These are phyloP conservation scores for Orobanche coerulescens DNA, from an alignment of 257 asterid species.

Conservation along the genomic window DNA sequence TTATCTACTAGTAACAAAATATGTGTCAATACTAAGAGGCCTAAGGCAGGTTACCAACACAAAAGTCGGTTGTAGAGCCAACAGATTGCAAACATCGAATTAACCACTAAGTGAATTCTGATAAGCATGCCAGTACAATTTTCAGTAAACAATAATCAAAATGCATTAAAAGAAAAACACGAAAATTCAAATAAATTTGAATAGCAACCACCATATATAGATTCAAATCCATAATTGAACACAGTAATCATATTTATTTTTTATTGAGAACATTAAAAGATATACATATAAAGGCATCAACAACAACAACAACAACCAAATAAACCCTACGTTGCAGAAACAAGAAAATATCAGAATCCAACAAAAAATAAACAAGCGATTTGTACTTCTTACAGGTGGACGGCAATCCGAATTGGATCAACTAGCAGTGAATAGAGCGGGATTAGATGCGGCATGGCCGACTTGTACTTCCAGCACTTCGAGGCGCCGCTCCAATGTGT, in stretches of 20 bases:
- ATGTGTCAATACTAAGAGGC: neutral
- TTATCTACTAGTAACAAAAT: neutral
- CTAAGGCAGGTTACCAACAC: neutral
- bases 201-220: neutral
- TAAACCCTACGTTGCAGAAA: neutral
- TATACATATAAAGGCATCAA: constrained; percentile 11
- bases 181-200: neutral
- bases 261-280: neutral
- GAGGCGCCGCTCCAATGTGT: constrained; percentile 67
- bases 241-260: neutral
- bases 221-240: constrained; percentile 5
- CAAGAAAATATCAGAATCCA: neutral
- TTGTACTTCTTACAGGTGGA: constrained; percentile 16
- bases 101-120: neutral
- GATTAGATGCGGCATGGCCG: constrained; percentile 72
- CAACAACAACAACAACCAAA: constrained; percentile 17
- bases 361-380: neutral
- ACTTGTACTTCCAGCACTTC: constrained; percentile 88
- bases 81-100: neutral
- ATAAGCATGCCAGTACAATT: neutral
- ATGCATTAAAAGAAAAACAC: neutral
- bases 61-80: neutral
- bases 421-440: constrained; percentile 57
- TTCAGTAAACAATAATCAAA: neutral
- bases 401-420: constrained; percentile 18